Evolutionary conservation across 2,329 filamentous ascomycete species (phyloP).

Genomic region (Coniochaeta sp.): DNA sequence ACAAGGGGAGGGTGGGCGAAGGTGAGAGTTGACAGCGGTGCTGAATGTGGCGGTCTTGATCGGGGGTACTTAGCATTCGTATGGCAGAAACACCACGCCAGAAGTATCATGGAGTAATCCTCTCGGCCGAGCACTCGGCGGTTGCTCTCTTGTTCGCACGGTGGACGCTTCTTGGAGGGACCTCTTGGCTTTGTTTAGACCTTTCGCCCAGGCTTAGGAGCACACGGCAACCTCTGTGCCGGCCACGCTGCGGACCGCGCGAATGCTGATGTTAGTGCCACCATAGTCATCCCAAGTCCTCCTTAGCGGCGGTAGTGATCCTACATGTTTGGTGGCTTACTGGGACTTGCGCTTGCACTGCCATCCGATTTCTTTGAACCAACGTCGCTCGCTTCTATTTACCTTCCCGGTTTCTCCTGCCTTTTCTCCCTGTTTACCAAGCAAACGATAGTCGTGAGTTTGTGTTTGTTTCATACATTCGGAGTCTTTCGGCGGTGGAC

Average conservation of each 20-base stretch:
- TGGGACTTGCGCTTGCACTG: not conserved
- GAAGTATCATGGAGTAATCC: not conserved
- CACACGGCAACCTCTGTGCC: not conserved
- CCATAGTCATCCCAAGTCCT: not conserved
- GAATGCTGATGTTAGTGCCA: not conserved
- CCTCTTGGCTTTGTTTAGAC: not conserved
- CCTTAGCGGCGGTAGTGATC: not conserved
- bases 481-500: not conserved
- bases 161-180: not conserved
- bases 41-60: not conserved
- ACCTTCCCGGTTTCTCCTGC: not conserved
- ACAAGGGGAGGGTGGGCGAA: not conserved
- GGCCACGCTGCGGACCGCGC: not conserved
- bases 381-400: not conserved
- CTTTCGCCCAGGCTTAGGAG: not conserved
- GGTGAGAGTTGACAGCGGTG: not conserved
- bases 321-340: not conserved
- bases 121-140: not conserved
- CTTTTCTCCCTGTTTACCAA: not conserved
- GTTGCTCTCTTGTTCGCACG: not conserved
- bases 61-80: not conserved
- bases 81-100: not conserved
- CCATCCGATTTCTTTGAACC: not conserved
- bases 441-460: not conserved
- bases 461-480: not conserved